Conservation (phyloP, 352 stramenopile genomes). For the Pythium phragmiticola region DNA sequence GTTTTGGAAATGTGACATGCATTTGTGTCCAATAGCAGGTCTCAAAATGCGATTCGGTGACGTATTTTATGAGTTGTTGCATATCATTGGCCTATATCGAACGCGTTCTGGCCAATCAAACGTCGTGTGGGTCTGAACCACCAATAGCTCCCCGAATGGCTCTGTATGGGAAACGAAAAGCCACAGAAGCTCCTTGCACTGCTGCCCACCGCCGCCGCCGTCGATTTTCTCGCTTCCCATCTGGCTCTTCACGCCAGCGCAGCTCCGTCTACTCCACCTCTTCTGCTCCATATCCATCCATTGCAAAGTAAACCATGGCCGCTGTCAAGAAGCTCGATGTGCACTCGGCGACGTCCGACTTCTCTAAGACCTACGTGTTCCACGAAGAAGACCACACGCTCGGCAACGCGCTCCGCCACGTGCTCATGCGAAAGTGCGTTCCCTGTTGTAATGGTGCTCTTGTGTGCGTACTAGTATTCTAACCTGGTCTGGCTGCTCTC, state of each 20-base stretch:
- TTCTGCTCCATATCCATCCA: slow-evolving; percentile 1
- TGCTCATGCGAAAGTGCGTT: slow-evolving; percentile 89
- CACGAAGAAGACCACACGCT: slow-evolving; percentile 91
- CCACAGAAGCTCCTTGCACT: slow-evolving; percentile 2
- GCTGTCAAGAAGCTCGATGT: slow-evolving; percentile 77
- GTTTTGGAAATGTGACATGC: background rate
- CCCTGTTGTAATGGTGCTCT: background rate
- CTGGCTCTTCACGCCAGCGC: background rate
- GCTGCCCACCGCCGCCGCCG: background rate
- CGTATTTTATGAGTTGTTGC: background rate
- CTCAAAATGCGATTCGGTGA: background rate
- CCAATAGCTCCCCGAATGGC: background rate
- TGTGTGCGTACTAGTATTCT: slow-evolving; percentile 3
- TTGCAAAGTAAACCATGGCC: slow-evolving; percentile 25
- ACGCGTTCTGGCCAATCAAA: background rate
- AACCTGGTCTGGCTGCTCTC: background rate
- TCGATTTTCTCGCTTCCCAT: background rate
- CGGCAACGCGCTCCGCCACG: slow-evolving; percentile 90
- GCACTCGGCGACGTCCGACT: slow-evolving; percentile 73
- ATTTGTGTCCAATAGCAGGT: background rate
- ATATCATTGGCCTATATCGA: background rate
- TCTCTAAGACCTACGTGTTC: slow-evolving; percentile 88
- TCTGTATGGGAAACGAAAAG: slow-evolving; percentile 15
- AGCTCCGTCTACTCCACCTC: background rate
- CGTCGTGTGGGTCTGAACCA: slow-evolving; percentile 1